Evolutionary conservation across 1,139 yeast species (phyloP).

Genomic region (Nakaseomyces kungkrabaensis): DNA sequence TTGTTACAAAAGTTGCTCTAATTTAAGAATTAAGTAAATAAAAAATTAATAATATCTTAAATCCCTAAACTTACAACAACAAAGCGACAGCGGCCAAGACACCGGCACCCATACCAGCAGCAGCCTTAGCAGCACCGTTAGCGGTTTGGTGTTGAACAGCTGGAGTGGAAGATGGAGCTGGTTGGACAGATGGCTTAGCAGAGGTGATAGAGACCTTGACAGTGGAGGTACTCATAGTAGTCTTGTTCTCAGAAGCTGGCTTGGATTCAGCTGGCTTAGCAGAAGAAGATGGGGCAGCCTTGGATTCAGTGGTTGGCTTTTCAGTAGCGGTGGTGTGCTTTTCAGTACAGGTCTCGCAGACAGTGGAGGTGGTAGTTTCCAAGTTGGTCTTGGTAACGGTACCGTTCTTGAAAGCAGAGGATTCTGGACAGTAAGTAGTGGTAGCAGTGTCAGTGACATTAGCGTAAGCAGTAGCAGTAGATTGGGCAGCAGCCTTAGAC

Average conservation of each 20-base stretch:
- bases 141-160: conserved; percentile 4
- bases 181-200: neutral
- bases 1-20: neutral
- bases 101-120: conserved; percentile 8
- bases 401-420: conserved; percentile 1
- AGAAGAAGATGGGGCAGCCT: conserved; percentile 1
- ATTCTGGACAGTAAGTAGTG: conserved; percentile 2
- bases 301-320: neutral
- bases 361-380: conserved; percentile 1
- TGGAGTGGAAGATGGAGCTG: neutral
- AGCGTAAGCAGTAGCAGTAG: neutral
- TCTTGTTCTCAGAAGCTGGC: neutral
- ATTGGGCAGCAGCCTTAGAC: neutral
- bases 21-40: neutral
- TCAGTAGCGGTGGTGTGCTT: neutral
- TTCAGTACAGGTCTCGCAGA: conserved; percentile 1
- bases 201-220: conserved; percentile 1
- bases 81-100: conserved; percentile 5
- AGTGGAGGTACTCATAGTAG: conserved; percentile 1
- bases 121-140: conserved; percentile 4
- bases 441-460: neutral
- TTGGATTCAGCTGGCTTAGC: neutral
- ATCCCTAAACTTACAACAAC: conserved; percentile 1
- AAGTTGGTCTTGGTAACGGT: neutral
- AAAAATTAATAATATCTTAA: neutral